Conservation (phyloP, 192 early-diverging fungal genomes). For the Coemansia sp. region DNA sequence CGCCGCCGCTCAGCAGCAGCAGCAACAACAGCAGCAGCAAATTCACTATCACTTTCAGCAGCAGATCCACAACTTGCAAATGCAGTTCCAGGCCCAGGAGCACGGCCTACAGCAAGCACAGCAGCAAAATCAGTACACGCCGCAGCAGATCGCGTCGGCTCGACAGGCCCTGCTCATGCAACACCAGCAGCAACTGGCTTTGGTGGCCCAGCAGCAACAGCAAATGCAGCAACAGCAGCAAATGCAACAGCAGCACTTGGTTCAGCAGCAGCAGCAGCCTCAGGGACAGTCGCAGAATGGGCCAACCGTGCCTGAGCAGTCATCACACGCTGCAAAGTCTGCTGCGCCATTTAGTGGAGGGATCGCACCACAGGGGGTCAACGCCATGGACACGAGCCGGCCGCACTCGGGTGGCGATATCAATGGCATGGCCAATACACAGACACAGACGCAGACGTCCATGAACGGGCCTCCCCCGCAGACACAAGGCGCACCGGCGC, state of each 20-base stretch:
- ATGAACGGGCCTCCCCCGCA: background rate
- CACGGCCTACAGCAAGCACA: constrained; percentile 19
- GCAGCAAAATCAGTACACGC: constrained; percentile 17
- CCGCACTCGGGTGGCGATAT: background rate
- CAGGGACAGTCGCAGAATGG: constrained; percentile 19
- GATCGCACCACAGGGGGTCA: background rate
- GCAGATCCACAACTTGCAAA: constrained; percentile 22
- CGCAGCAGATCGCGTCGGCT: constrained; percentile 40
- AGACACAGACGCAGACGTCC: background rate
- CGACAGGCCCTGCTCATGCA: constrained; percentile 34
- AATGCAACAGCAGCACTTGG: background rate
- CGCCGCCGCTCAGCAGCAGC: constrained; percentile 20
- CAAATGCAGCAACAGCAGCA: constrained; percentile 10
- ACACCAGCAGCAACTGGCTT: constrained; percentile 25
- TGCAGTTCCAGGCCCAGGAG: constrained; percentile 28
- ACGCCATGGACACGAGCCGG: background rate
- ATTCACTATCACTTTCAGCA: constrained; percentile 21
- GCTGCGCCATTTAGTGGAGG: background rate
- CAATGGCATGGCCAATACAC: background rate
- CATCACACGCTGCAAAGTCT: background rate
- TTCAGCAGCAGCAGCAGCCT: constrained; percentile 17
- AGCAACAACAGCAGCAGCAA: constrained; percentile 30
- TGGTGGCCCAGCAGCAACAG: constrained; percentile 29
- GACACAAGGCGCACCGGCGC: background rate
- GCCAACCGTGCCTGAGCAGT: background rate